Evolutionary conservation across 495 filamentous ascomycete genomes (phyloP), one percentile per base, ranked within the genome.

Genomic region (Tetracladium marchalianum): DNA sequence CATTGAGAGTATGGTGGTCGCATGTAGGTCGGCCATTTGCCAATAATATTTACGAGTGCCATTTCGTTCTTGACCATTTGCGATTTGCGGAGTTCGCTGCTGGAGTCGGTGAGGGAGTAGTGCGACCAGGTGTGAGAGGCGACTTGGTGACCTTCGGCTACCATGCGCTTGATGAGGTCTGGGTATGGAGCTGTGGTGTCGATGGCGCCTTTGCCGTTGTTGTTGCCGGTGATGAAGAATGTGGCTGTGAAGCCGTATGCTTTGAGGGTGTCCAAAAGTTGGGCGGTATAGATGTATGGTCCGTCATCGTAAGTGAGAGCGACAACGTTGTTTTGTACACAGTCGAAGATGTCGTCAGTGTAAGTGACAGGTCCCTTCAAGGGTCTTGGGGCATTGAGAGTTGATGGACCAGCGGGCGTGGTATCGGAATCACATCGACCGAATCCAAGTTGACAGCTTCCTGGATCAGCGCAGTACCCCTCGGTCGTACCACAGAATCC

Each of bases 71-170:
- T 79, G 43, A 72, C 50, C 65, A 87, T 73, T 59, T 85, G 78
- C 0, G 70, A 64, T 33, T 58, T 62, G 31, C 73, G 72, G 39
- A 76, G 66, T 0, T 58, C 56, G 0, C 64, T 49, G 0, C 67
- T 64, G 32, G 80, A 58, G 31, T 68, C 67, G 58, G 65, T 72
- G 27, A 85, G 66, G 52, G 82, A 74, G 39, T 78, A 67, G 51
- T 86, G 83, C 7, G 75, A 77, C 82, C 81, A 87, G 2, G 81
- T 84, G 53, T 87, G 83, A 32, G 73, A 78, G 12, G 78, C 83
- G 41, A 87, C 64, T 52, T 86, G 83, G 52, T 87, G 83, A 39
- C 76, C 76, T 19, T 76, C 77, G 39, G 61, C 57, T 33, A 75
- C 52, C 76, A 82, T 82, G 36, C 81, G 74, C 47, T 43, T 19